Evolutionary conservation across 2,329 filamentous ascomycete species (phyloP).

Genomic region (Paradendryphiella salina): DNA sequence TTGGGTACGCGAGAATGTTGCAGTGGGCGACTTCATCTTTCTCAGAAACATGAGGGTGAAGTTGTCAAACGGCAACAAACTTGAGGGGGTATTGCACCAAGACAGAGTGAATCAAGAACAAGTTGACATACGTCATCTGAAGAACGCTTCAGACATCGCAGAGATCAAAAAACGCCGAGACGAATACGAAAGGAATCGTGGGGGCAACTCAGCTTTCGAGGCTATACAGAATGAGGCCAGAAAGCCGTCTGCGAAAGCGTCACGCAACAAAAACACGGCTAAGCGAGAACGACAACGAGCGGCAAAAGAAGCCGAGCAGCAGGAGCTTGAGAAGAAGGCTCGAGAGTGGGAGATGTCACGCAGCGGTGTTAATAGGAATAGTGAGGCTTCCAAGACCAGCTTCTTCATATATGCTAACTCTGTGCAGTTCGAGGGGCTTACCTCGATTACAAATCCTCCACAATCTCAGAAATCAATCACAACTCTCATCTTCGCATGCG

Average conservation of each 20-base stretch:
- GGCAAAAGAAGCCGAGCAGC: conserved; percentile 40
- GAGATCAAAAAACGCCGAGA: conserved; percentile 60
- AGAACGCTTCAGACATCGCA: conserved; percentile 11
- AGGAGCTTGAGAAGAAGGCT: conserved; percentile 29
- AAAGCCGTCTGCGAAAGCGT: conserved; percentile 24
- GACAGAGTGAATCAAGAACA: conserved; percentile 59
- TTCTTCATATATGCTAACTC: conserved; percentile 8
- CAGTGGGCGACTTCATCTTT: conserved; percentile 63
- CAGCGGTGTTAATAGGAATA: conserved; percentile 45
- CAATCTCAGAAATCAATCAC: conserved; percentile 54
- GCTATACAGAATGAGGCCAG: conserved; percentile 22
- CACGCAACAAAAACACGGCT: conserved; percentile 44
- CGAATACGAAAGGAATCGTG: conserved; percentile 58
- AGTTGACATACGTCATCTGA: conserved; percentile 57
- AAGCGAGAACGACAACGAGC: conserved; percentile 41
- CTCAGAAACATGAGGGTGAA: conserved; percentile 76
- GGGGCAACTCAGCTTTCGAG: conserved; percentile 19
- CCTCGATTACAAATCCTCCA: conserved; percentile 41
- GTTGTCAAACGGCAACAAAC: conserved; percentile 51
- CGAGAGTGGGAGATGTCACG: conserved; percentile 20
- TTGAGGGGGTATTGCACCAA: conserved; percentile 73
- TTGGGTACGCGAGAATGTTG: conserved; percentile 60
- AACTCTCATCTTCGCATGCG: conserved; percentile 48
- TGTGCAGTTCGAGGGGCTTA: conserved; percentile 54
- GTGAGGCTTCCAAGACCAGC: conserved; percentile 37